Percentiles rank a stretch among this genome's conserved stretches.
Evolutionary conservation across 208 protist genomes (phyloP).

Genomic region (Wallacemonas sp.): DNA sequence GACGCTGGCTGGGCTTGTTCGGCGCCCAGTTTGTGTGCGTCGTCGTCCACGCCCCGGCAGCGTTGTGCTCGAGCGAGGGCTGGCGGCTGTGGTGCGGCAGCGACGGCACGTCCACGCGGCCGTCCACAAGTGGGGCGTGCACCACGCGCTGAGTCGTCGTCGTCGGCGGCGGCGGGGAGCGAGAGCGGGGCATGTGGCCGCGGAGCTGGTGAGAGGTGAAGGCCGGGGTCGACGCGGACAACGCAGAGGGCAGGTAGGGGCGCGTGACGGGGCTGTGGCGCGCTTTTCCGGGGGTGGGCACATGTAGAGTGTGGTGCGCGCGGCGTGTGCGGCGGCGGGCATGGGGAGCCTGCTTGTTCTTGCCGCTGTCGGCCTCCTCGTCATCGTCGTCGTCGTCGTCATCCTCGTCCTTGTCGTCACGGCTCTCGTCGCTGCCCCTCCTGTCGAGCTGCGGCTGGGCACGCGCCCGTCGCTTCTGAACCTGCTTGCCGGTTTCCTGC

Average conservation of each 20-base stretch:
- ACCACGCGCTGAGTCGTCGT: background rate
- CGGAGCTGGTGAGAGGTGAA: too few relatives aligned
- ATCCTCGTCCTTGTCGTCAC: background rate
- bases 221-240: too few relatives aligned
- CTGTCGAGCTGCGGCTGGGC: background rate
- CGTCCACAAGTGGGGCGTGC: constrained; percentile 3
- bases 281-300: too few relatives aligned
- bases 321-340: too few relatives aligned
- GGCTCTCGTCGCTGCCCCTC: background rate
- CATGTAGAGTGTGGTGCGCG: too few relatives aligned
- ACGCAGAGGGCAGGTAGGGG: too few relatives aligned
- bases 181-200: background rate
- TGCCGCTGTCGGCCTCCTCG: too few relatives aligned
- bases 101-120: constrained; percentile 8
- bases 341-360: too few relatives aligned
- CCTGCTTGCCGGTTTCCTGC: constrained; percentile 8
- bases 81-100: constrained; percentile 2
- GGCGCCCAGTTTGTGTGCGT: constrained; percentile 7
- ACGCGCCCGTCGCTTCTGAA: background rate
- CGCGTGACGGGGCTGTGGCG: too few relatives aligned
- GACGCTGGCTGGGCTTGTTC: background rate
- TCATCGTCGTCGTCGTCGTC: too few relatives aligned
- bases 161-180: background rate
- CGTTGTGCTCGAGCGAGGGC: too few relatives aligned
- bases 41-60: constrained; percentile 4